Percentiles rank a stretch among this genome's conserved stretches.
Evolutionary conservation across 2,329 filamentous ascomycete genomes (phyloP).

Genomic region (Hyphodiscus sp.): DNA sequence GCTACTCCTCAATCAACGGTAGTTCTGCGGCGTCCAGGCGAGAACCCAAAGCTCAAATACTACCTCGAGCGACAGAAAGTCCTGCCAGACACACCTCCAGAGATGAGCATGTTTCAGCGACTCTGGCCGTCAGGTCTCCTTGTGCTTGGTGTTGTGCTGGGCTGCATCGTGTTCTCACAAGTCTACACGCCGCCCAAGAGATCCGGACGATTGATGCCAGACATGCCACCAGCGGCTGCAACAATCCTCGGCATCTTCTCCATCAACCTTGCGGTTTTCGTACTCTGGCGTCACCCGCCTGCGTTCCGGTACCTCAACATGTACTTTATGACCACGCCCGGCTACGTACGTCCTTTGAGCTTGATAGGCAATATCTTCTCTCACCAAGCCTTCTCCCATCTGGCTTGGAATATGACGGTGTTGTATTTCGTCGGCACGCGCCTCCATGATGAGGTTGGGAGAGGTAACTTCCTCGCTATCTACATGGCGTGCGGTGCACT

Average conservation of each 20-base stretch:
- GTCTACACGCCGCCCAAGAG: slow-evolving; percentile 47
- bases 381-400: slow-evolving; percentile 57
- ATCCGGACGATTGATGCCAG: slow-evolving; percentile 48
- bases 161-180: slow-evolving; percentile 37
- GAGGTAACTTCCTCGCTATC: slow-evolving; percentile 62
- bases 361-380: slow-evolving; percentile 62
- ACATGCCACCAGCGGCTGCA: slow-evolving; percentile 54
- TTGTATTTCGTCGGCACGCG: slow-evolving; percentile 61
- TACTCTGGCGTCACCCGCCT: slow-evolving; percentile 57
- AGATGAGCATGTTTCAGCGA: slow-evolving; percentile 46
- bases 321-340: slow-evolving; percentile 60
- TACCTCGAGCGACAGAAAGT: slow-evolving; percentile 41
- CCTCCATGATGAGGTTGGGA: slow-evolving; percentile 64
- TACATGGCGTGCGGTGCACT: slow-evolving; percentile 54
- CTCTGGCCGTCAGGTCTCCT: slow-evolving; percentile 48
- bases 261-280: slow-evolving; percentile 50
- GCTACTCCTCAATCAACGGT: slow-evolving; percentile 17
- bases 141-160: slow-evolving; percentile 39
- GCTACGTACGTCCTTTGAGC: slow-evolving; percentile 55
- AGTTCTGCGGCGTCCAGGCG: slow-evolving; percentile 22
- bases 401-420: slow-evolving; percentile 56
- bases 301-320: slow-evolving; percentile 61
- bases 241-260: slow-evolving; percentile 57
- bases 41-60: slow-evolving; percentile 24
- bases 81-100: slow-evolving; percentile 44